Percentiles rank a stretch among this genome's conserved stretches.
Evolutionary conservation across 768 basidiomycete genomes (phyloP).

Genomic region (Tulasnella sp.): DNA sequence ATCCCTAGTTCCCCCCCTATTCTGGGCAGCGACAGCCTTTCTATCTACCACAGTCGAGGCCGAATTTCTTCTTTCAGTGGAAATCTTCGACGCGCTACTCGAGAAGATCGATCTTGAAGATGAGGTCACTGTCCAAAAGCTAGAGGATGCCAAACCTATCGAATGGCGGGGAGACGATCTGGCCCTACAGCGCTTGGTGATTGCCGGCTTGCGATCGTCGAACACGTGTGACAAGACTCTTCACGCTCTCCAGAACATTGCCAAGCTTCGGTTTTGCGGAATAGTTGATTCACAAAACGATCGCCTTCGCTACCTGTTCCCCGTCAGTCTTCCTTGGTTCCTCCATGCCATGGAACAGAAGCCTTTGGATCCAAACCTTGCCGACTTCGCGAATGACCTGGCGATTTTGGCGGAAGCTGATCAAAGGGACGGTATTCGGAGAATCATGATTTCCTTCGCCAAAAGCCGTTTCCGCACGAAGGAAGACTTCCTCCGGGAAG

Average conservation of each 20-base stretch:
- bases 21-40: conserved; percentile 80
- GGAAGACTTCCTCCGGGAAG: conserved; percentile 91
- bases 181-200: conserved; percentile 63
- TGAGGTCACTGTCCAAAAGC: conserved; percentile 57
- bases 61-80: conserved; percentile 68
- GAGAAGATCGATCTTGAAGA: conserved; percentile 69
- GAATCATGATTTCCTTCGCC: conserved; percentile 85
- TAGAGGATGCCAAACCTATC: conserved; percentile 61
- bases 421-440: conserved; percentile 70
- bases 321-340: conserved; percentile 82
- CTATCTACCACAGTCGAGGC: conserved; percentile 76
- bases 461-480: conserved; percentile 83
- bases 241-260: conserved; percentile 58
- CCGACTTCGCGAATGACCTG: conserved; percentile 69
- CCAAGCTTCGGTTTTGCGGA: conserved; percentile 52
- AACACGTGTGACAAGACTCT: conserved; percentile 63
- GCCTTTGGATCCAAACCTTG: conserved; percentile 53
- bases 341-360: conserved; percentile 71
- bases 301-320: conserved; percentile 77
- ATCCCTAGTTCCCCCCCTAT: conserved; percentile 70
- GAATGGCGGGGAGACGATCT: conserved; percentile 62
- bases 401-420: conserved; percentile 66
- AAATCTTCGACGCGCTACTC: conserved; percentile 61
- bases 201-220: conserved; percentile 78
- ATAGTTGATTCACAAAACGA: conserved; percentile 63